Evolutionary conservation across 768 basidiomycete species (phyloP).

Genomic region (Sutorius australiensis): DNA sequence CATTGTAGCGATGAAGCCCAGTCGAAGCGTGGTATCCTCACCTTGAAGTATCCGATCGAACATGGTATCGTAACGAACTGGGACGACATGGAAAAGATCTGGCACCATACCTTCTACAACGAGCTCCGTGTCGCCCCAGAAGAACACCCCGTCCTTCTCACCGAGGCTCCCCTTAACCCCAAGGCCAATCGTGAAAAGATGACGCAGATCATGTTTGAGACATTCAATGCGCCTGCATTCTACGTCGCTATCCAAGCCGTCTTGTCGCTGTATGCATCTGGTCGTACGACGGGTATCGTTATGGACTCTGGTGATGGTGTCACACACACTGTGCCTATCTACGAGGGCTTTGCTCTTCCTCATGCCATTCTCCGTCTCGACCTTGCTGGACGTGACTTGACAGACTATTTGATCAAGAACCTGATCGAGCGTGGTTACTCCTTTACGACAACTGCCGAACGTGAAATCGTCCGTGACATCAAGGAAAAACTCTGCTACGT

Average conservation of each 20-base stretch:
- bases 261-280: slow-evolving; percentile 82
- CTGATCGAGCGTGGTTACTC: slow-evolving; percentile 89
- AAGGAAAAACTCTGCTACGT: slow-evolving; percentile 94
- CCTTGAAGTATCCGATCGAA: slow-evolving; percentile 90
- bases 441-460: slow-evolving; percentile 91
- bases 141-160: slow-evolving; percentile 69
- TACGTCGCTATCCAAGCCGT: slow-evolving; percentile 75
- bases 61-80: slow-evolving; percentile 97
- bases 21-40: slow-evolving; percentile 92
- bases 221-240: slow-evolving; percentile 72
- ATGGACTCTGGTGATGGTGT: slow-evolving; percentile 97
- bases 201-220: slow-evolving; percentile 81
- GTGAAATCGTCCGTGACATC: slow-evolving; percentile 94
- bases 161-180: slow-evolving; percentile 71
- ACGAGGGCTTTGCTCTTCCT: slow-evolving; percentile 90
- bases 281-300: slow-evolving; percentile 93
- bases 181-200: slow-evolving; percentile 72
- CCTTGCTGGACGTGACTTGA: slow-evolving; percentile 89
- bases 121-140: slow-evolving; percentile 76
- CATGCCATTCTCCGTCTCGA: slow-evolving; percentile 93
- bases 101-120: slow-evolving; percentile 95
- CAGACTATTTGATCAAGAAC: slow-evolving; percentile 78
- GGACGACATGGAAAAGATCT: slow-evolving; percentile 99
- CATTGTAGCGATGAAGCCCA: slow-evolving; percentile 77
- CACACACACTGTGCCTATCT: slow-evolving; percentile 93